Percentiles rank a stretch among this genome's conserved stretches.
Evolutionary conservation across 306 rosid genomes (phyloP).

Genomic region (Senna siamea): DNA sequence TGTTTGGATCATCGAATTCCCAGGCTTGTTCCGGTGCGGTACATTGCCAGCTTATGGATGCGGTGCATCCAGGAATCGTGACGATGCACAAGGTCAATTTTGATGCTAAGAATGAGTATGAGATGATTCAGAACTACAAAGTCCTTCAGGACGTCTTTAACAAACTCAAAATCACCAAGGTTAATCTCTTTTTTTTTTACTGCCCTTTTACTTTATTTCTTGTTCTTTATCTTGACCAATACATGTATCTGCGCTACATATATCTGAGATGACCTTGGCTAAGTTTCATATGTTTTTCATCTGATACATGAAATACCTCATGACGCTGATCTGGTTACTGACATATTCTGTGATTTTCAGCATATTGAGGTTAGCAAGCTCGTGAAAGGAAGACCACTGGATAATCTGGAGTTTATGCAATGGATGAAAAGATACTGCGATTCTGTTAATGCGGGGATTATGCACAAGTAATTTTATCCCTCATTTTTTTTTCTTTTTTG

Average conservation of each 20-base stretch:
- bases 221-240: background rate
- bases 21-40: constrained; percentile 97
- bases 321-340: too few species aligned
- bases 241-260: background rate
- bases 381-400: constrained; percentile 91
- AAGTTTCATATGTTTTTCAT: background rate
- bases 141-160: constrained; percentile 94
- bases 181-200: background rate
- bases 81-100: constrained; percentile 98
- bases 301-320: too few species aligned
- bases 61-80: constrained; percentile 83
- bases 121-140: constrained; percentile 97
- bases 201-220: background rate
- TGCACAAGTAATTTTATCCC: constrained; percentile 43
- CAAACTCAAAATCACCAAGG: constrained; percentile 94
- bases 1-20: constrained; percentile 15
- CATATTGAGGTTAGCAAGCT: constrained; percentile 85
- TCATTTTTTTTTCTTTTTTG: background rate
- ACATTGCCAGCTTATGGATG: constrained; percentile 91
- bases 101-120: constrained; percentile 91
- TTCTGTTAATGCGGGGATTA: constrained; percentile 63
- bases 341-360: background rate
- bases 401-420: constrained; percentile 93
- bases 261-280: background rate
- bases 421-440: constrained; percentile 97